Percentiles rank a stretch among this genome's conserved stretches.
phyloP scores from a whole-genome alignment of 208 protist genomes.

The Leishmania arabica region DNA sequence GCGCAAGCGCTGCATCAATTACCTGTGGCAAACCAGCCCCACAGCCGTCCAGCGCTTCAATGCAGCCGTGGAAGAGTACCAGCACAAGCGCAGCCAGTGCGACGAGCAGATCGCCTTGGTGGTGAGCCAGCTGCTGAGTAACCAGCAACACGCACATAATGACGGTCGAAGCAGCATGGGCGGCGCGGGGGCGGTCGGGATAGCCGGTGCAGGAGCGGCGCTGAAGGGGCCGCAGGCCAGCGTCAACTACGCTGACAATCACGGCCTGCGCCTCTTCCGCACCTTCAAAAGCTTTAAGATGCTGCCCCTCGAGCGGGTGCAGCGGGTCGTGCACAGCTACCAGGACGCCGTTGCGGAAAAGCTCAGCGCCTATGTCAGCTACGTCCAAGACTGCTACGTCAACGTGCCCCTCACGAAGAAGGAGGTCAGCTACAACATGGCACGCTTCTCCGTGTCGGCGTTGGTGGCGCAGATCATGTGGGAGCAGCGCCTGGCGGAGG shows the following conservation, averaged over 20 bases:
- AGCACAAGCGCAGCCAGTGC: conserved; percentile 37
- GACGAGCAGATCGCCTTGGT: conserved; percentile 75
- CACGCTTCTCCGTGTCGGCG: conserved; percentile 57
- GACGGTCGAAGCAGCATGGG: conserved; percentile 3
- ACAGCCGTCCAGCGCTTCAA: conserved; percentile 44
- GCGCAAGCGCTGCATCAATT: conserved; percentile 3
- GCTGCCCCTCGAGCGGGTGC: conserved; percentile 66
- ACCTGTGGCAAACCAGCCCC: conserved; percentile 55
- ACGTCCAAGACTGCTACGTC: conserved; percentile 76
- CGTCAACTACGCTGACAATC: conserved; percentile 24
- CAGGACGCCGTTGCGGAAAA: conserved; percentile 66
- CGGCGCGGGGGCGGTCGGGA: neutral
- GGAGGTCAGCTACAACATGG: conserved; percentile 45
- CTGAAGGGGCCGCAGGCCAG: neutral
- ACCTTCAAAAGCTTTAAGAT: conserved; percentile 76
- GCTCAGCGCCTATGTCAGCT: conserved; percentile 55
- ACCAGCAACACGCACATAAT: conserved; percentile 39
- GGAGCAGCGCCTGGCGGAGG: conserved; percentile 60
- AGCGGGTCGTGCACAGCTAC: conserved; percentile 69
- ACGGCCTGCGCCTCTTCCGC: conserved; percentile 52
- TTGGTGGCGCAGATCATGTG: conserved; percentile 69
- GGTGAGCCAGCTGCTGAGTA: conserved; percentile 67
- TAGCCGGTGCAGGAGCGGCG: neutral
- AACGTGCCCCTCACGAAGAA: conserved; percentile 53
- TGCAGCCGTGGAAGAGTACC: conserved; percentile 48